These are phyloP conservation scores for Cutaneotrichosporon sp. DNA, from an alignment of 1,284 basidiomycete species.

Conservation along the genomic window DNA sequence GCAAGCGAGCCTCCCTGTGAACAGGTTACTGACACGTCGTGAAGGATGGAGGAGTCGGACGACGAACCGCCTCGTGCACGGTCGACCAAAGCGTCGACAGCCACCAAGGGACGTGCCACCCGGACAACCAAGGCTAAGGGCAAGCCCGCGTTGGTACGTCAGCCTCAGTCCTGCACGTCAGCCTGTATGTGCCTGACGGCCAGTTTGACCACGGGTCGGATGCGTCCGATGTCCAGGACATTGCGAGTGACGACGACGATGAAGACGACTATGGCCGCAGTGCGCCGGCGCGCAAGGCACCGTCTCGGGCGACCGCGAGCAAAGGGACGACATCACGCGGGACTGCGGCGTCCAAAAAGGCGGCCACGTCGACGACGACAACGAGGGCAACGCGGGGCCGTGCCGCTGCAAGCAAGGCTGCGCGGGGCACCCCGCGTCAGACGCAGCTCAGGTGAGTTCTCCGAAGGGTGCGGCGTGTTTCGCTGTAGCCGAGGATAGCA, in stretches of 20 bases:
- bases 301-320: neutral
- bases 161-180: too few species aligned
- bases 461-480: neutral
- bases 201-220: constrained; percentile 10
- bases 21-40: neutral
- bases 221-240: neutral
- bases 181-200: neutral
- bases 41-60: constrained; percentile 7
- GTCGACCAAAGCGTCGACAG: neutral
- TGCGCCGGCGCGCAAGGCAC: neutral
- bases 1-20: neutral
- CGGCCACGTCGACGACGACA: neutral
- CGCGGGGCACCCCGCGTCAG: neutral
- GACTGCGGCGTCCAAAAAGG: neutral
- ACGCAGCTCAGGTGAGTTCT: constrained; percentile 10
- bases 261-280: neutral
- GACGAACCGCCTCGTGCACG: neutral
- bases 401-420: neutral
- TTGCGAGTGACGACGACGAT: neutral
- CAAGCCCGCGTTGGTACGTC: neutral
- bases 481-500: too few species aligned
- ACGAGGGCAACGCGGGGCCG: neutral
- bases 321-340: neutral
- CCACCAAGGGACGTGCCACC: neutral
- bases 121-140: neutral